Base-by-base conservation (phyloP, 495 filamentous ascomycete genomes). In the Trypethelium eluteriae region DNA sequence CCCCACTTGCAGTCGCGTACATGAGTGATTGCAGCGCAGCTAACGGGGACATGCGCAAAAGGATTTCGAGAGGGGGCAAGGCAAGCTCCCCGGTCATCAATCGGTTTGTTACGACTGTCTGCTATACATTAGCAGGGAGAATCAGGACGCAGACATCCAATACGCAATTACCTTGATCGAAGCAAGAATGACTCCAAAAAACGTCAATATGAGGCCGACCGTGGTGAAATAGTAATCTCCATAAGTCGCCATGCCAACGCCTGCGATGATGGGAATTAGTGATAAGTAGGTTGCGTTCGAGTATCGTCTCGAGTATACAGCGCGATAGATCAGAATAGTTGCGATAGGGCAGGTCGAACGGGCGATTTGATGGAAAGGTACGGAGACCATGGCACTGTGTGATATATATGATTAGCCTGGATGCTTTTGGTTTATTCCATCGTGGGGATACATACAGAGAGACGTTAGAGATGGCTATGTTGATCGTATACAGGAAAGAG, bases 341-440 rank as follows among this genome's bases (percentile, higher is more conserved):
- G 83, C 81, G 67, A 84, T 70, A 25, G 83, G 84, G 39, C 75
- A 80, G 11, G 81, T 84, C 32, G 84, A 82, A 39, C 83, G 82
- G 71, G 85, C 78, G 65, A 84, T 82, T 68, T 85, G 83, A 70
- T 85, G 83, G 73, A 86, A 85, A 12, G 83, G 81, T 6, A 85
- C 78, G 4, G 82, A 83, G 39, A 86, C 83, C 71, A 82, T 76
- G 62, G 77, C 77, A 12, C 49, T 62, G 39, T 10, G 39, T 10
- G 12, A 11, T 18, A 39, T 7, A 63, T 12, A 14, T 66, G 16
- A 62, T 53, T 39, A 61, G 38, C 11, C n/a, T 11, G 34, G 5
- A 9, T 5, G 5, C 7, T 47, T n/a, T 9, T 11, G 5, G 32
- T 18, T 14, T 41, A 34, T 63, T 5, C 38, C 6, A 16, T 1